phyloP scores from a whole-genome alignment of 352 stramenopile species.

The Paralagenidium karlingii region DNA sequence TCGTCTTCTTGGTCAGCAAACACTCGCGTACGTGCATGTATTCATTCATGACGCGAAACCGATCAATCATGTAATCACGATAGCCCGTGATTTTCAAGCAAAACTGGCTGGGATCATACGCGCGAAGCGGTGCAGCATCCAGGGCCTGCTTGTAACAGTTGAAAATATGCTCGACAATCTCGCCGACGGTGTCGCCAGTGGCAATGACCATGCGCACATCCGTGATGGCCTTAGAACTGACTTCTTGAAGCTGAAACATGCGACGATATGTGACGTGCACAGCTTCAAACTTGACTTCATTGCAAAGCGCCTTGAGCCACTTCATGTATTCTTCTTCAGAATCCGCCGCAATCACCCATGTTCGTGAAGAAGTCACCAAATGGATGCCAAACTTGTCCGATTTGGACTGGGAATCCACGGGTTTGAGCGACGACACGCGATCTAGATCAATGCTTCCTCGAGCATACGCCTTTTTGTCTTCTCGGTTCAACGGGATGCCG shows the following conservation, averaged over 20 bases:
- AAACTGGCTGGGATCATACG: conserved; percentile 74
- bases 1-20: conserved; percentile 75
- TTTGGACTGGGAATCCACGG: conserved; percentile 29
- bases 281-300: conserved; percentile 66
- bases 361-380: conserved; percentile 62
- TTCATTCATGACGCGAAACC: conserved; percentile 72
- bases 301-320: conserved; percentile 71
- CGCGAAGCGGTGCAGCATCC: conserved; percentile 52
- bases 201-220: conserved; percentile 80
- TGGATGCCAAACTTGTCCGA: conserved; percentile 62
- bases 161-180: conserved; percentile 84
- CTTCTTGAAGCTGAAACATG: conserved; percentile 77
- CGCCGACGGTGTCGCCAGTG: conserved; percentile 66
- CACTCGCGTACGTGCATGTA: conserved; percentile 83
- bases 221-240: conserved; percentile 69
- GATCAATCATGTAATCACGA: conserved; percentile 78
- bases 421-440: conserved; percentile 64
- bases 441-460: conserved; percentile 70
- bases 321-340: conserved; percentile 63
- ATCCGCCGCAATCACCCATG: conserved; percentile 63
- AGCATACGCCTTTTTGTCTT: conserved; percentile 66
- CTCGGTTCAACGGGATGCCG: conserved; percentile 43
- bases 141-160: conserved; percentile 78
- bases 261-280: conserved; percentile 71
- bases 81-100: conserved; percentile 78